Percentiles rank a stretch among this genome's conserved stretches.
Evolutionary conservation across 352 stramenopile genomes (phyloP).

Genomic region (Pythium volutum): DNA sequence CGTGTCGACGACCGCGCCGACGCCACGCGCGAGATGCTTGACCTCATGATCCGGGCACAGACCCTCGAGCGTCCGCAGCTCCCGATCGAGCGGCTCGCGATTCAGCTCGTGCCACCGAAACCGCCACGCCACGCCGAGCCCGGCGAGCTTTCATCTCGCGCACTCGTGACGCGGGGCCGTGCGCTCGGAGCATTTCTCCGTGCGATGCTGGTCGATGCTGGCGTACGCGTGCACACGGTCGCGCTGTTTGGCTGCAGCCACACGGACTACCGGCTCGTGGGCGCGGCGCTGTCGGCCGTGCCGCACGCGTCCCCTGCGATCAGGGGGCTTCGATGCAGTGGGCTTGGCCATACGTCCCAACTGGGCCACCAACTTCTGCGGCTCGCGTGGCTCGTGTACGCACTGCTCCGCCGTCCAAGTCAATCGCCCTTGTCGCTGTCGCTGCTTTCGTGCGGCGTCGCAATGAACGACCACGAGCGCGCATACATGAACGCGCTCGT

Average conservation of each 20-base stretch:
- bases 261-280: conserved; percentile 4
- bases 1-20: neutral
- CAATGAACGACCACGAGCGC: neutral
- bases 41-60: neutral
- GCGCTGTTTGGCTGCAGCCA: neutral
- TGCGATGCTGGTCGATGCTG: neutral
- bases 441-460: neutral
- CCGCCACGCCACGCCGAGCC: too few species aligned
- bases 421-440: neutral
- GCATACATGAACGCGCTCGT: neutral
- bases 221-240: neutral
- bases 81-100: conserved; percentile 1
- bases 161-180: neutral
- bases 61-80: neutral
- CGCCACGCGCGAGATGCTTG: neutral
- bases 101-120: neutral
- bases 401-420: neutral
- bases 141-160: neutral
- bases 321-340: neutral
- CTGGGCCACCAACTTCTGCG: neutral
- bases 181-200: neutral
- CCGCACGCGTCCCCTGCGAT: neutral
- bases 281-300: neutral
- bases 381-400: conserved; percentile 1
- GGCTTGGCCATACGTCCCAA: neutral